These are phyloP conservation scores for Tricholoma furcatifolium DNA, from an alignment of 768 basidiomycete species.

Conservation along the genomic window DNA sequence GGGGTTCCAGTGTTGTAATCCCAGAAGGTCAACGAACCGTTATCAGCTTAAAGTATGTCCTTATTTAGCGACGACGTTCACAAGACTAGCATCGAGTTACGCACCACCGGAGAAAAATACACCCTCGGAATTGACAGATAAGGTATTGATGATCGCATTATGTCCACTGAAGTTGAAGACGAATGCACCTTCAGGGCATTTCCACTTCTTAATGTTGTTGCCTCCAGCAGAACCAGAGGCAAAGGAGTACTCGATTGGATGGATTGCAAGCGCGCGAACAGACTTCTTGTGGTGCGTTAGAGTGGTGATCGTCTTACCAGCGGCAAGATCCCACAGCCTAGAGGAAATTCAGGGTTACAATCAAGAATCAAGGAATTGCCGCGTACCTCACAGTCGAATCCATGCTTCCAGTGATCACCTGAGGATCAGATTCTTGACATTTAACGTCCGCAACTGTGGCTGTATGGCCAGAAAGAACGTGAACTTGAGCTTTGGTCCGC, in stretches of 20 bases:
- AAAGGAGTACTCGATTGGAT: constrained; percentile 96
- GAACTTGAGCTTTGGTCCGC: constrained; percentile 95
- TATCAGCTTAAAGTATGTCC: constrained; percentile 62
- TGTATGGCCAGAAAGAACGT: constrained; percentile 91
- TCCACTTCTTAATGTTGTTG: constrained; percentile 99
- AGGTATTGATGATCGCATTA: constrained; percentile 95
- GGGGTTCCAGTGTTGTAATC: constrained; percentile 93
- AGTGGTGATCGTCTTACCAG: constrained; percentile 94
- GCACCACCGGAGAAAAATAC: constrained; percentile 96
- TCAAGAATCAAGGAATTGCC: background rate
- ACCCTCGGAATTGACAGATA: constrained; percentile 92
- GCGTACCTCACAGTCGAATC: constrained; percentile 89
- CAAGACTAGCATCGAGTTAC: constrained; percentile 20
- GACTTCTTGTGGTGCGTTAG: constrained; percentile 99
- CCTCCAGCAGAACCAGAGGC: constrained; percentile 96
- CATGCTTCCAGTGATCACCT: constrained; percentile 98
- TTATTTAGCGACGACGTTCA: background rate
- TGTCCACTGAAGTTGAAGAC: constrained; percentile 97
- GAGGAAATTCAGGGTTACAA: background rate
- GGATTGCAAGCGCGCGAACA: constrained; percentile 89
- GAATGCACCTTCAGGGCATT: constrained; percentile 93
- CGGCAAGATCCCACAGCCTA: constrained; percentile 96
- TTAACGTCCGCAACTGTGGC: constrained; percentile 95
- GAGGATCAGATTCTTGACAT: constrained; percentile 96
- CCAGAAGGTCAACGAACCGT: constrained; percentile 90